Evolutionary conservation across 2,329 filamentous ascomycete genomes (phyloP).

Genomic region (Stachybotrys elegans): DNA sequence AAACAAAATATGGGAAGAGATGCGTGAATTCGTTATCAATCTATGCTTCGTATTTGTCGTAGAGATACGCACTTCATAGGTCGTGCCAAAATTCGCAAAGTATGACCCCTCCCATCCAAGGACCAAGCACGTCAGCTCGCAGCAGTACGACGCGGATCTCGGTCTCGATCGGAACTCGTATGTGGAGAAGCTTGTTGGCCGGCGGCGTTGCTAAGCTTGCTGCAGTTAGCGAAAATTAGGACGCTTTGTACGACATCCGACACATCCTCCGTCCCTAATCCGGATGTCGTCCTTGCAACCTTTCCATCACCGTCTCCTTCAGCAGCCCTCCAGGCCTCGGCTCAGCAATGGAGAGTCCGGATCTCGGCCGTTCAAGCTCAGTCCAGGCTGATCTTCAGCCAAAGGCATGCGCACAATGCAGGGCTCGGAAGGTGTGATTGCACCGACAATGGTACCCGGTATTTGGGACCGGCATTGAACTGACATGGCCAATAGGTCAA

Average conservation of each 20-base stretch:
- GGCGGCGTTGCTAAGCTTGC: too few relatives aligned
- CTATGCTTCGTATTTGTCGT: background rate
- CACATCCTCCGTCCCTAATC: background rate
- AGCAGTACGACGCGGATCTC: too few relatives aligned
- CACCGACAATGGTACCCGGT: background rate
- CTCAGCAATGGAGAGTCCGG: conserved; percentile 13
- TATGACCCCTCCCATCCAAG: too few relatives aligned
- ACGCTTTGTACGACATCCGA: background rate
- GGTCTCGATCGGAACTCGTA: background rate
- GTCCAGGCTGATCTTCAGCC: background rate
- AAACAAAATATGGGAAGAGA: background rate
- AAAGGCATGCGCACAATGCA: conserved; percentile 17
- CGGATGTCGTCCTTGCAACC: conserved; percentile 12
- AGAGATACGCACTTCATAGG: too few relatives aligned
- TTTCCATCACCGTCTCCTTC: conserved; percentile 9
- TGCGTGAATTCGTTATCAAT: background rate
- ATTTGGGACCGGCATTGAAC: conserved; percentile 3
- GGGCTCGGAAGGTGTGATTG: conserved; percentile 16
- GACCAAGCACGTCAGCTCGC: too few relatives aligned
- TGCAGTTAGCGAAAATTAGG: too few relatives aligned
- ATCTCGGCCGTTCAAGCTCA: conserved; percentile 2
- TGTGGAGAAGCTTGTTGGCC: too few relatives aligned
- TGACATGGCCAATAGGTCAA: conserved; percentile 15
- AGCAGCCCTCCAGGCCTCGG: conserved; percentile 2
- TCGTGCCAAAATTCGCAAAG: too few relatives aligned